Conservation (phyloP, 768 basidiomycete genomes). For the Pisolithus sp. region DNA sequence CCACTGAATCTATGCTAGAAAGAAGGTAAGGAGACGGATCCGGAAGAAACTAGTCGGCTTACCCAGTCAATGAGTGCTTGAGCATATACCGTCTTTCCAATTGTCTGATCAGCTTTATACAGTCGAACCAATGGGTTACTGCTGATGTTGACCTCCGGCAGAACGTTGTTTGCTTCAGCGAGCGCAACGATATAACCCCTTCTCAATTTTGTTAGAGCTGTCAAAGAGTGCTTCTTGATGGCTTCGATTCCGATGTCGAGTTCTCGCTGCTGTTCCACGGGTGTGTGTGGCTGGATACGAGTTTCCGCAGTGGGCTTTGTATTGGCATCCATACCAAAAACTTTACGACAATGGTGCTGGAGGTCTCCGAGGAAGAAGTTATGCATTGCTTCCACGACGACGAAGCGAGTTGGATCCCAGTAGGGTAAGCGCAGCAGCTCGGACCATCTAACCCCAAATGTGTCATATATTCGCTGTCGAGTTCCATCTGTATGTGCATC, state of each 20-base stretch:
- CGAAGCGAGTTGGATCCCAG: conserved; percentile 25
- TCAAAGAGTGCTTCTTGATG: not conserved
- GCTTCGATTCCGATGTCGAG: not conserved
- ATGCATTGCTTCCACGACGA: conserved; percentile 35
- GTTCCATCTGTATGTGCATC: conserved; percentile 9
- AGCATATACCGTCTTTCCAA: no score
- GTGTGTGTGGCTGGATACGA: not conserved
- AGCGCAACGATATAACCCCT: not conserved
- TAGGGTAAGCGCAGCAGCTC: conserved; percentile 29
- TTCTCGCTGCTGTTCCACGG: not conserved
- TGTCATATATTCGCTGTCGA: conserved; percentile 6
- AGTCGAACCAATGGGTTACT: no score
- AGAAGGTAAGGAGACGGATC: no score
- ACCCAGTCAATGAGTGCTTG: no score
- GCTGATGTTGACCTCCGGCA: no score
- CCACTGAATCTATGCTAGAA: not conserved
- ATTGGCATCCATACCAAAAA: conserved; percentile 12
- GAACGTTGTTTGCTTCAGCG: not conserved
- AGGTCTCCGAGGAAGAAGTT: conserved; percentile 22
- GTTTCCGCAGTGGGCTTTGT: not conserved
- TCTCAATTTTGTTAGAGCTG: not conserved
- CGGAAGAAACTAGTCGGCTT: no score
- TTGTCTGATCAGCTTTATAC: no score
- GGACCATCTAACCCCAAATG: conserved; percentile 24
- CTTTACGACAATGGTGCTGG: conserved; percentile 5